These are phyloP conservation scores for Aegle marmelos DNA, from an alignment of 345 rosid species.

Conservation along the genomic window DNA sequence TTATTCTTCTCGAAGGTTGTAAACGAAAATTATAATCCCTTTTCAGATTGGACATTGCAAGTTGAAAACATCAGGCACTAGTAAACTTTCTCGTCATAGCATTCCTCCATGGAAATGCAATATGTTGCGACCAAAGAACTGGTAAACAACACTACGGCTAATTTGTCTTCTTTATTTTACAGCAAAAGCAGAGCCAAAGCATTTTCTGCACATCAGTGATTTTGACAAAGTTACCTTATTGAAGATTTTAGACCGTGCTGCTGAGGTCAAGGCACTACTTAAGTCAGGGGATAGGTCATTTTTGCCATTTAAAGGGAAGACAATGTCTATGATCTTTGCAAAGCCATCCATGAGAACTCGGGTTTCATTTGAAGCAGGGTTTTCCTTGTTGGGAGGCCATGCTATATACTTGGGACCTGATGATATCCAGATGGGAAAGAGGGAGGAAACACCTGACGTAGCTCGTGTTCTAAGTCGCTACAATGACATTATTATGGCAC, in stretches of 20 bases:
- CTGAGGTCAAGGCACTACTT: slow-evolving; percentile 74
- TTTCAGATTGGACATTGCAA: neutral
- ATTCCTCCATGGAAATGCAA: neutral
- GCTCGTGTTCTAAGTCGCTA: slow-evolving; percentile 90
- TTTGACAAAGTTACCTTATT: slow-evolving; percentile 77
- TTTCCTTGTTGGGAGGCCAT: slow-evolving; percentile 94
- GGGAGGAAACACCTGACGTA: slow-evolving; percentile 93
- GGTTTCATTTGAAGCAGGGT: slow-evolving; percentile 95
- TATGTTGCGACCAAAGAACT: neutral
- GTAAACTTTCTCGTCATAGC: neutral
- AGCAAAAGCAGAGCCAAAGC: slow-evolving; percentile 54
- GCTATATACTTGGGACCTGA: slow-evolving; percentile 84
- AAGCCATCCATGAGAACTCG: slow-evolving; percentile 98
- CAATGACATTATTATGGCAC: slow-evolving; percentile 93
- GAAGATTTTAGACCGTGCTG: slow-evolving; percentile 68
- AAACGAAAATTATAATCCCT: neutral
- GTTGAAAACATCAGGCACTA: neutral
- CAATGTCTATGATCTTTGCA: slow-evolving; percentile 95
- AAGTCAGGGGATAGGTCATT: slow-evolving; percentile 84
- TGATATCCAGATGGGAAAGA: slow-evolving; percentile 96
- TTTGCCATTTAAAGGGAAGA: slow-evolving; percentile 83
- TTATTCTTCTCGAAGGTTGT: neutral
- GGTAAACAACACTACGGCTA: neutral
- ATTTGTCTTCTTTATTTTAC: slow-evolving; percentile 12
- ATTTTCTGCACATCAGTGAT: slow-evolving; percentile 77